A percentile compares a stretch with the other conserved stretches of the same genome.
Conservation (phyloP, 257 asterid genomes). For the Eustoma russellianum region DNA sequence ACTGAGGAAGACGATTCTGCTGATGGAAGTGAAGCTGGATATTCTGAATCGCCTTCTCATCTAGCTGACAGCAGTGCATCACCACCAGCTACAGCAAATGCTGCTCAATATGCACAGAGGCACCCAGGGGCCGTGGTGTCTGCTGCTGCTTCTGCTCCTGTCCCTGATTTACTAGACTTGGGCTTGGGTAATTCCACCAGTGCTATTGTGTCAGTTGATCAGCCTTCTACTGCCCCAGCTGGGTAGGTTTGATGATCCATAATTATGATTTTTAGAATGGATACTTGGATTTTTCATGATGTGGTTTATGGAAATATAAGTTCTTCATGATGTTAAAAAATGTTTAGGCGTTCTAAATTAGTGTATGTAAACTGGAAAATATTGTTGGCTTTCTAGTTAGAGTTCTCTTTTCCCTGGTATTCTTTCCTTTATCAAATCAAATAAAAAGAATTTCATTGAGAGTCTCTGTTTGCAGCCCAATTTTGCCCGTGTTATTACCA, state of each 20-base stretch:
- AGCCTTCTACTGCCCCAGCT: slow-evolving; percentile 45
- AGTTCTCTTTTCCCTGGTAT: too few relatives aligned
- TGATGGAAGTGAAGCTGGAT: slow-evolving; percentile 68
- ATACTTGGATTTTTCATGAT: too few relatives aligned
- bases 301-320: too few relatives aligned
- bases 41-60: slow-evolving; percentile 70
- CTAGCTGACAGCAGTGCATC: slow-evolving; percentile 44
- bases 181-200: slow-evolving; percentile 65
- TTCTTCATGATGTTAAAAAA: too few relatives aligned
- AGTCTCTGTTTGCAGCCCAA: slow-evolving; percentile 53
- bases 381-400: too few relatives aligned
- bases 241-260: slow-evolving; percentile 32
- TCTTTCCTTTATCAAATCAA: background rate
- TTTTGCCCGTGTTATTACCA: slow-evolving; percentile 71
- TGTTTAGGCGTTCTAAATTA: too few relatives aligned
- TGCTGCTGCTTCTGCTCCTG: slow-evolving; percentile 49
- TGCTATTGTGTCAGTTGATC: slow-evolving; percentile 64
- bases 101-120: slow-evolving; percentile 41
- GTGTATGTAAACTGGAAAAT: too few relatives aligned
- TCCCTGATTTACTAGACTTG: slow-evolving; percentile 92
- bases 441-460: background rate
- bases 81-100: slow-evolving; percentile 52
- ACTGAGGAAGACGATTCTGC: slow-evolving; percentile 95
- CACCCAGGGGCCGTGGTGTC: slow-evolving; percentile 36
- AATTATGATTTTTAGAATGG: background rate